Conservation (phyloP, 257 asterid genomes). For the Solanum raphanifolium region DNA sequence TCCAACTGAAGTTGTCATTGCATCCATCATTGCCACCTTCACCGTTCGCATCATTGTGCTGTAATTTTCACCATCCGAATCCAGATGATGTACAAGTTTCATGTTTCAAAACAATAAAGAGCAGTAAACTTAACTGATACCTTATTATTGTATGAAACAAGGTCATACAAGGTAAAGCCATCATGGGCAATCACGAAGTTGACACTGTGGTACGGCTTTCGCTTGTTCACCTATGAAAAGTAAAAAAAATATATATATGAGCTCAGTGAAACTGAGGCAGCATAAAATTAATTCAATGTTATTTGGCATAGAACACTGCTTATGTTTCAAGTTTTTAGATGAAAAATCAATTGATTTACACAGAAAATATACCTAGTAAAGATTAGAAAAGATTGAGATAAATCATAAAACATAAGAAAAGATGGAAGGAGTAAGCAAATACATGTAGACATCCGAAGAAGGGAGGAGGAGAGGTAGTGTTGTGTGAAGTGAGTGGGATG, state of each 20-base stretch:
- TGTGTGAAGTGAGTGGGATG: background rate
- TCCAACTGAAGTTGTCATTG: conserved; percentile 96
- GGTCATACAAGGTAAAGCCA: conserved; percentile 90
- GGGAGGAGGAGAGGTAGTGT: background rate
- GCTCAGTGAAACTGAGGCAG: background rate
- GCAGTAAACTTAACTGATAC: conserved; percentile 26
- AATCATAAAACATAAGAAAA: background rate
- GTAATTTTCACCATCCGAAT: conserved; percentile 13
- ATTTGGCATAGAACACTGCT: background rate
- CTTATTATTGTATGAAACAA: conserved; percentile 86
- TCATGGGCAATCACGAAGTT: conserved; percentile 91
- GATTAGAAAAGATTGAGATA: background rate
- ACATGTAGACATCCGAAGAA: background rate
- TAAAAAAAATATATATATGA: background rate
- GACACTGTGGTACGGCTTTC: conserved; percentile 83
- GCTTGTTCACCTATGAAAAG: conserved; percentile 60
- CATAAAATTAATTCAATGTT: background rate
- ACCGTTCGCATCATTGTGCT: conserved; percentile 96
- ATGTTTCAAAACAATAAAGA: background rate
- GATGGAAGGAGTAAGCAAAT: background rate
- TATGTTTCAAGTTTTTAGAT: background rate
- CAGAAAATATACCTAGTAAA: background rate
- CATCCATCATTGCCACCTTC: conserved; percentile 96
- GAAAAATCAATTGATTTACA: background rate
- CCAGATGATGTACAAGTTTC: background rate